Percentiles rank a stretch among this genome's conserved stretches.
Evolutionary conservation across 2,329 filamentous ascomycete genomes (phyloP).

Genomic region (Chaetomium olivaceum): DNA sequence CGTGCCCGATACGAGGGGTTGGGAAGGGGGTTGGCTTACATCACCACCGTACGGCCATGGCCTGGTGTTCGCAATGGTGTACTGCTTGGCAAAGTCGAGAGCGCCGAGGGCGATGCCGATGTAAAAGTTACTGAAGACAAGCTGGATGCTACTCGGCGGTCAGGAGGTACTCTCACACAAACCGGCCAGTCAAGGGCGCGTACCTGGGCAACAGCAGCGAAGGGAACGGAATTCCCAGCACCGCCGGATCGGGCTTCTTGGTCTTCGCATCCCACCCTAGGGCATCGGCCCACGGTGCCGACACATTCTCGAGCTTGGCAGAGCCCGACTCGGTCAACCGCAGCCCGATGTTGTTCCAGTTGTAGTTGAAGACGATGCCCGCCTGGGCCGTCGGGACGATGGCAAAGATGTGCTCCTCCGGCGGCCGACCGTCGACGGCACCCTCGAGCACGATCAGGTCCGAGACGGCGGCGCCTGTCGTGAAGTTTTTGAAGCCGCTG

Average conservation of each 20-base stretch:
- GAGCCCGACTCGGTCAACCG: constrained; percentile 64
- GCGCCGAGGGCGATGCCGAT: constrained; percentile 63
- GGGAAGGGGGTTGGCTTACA: constrained; percentile 38
- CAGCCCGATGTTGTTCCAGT: constrained; percentile 66
- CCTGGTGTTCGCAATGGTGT: constrained; percentile 58
- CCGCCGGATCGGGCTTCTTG: constrained; percentile 52
- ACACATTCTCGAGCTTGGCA: constrained; percentile 60
- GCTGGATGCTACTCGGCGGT: constrained; percentile 51
- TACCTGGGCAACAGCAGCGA: constrained; percentile 60
- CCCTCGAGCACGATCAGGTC: constrained; percentile 67
- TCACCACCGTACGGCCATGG: constrained; percentile 66
- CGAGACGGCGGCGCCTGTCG: constrained; percentile 66
- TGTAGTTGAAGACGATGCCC: constrained; percentile 59
- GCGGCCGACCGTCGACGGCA: constrained; percentile 50
- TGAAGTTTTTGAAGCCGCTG: constrained; percentile 66
- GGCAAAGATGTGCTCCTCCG: constrained; percentile 63
- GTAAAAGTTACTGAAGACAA: constrained; percentile 68
- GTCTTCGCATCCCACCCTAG: constrained; percentile 57
- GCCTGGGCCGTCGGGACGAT: constrained; percentile 58
- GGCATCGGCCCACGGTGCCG: constrained; percentile 60
- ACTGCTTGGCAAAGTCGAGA: constrained; percentile 55
- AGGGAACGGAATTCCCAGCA: constrained; percentile 56
- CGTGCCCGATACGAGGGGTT: neutral
- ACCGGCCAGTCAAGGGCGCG: constrained; percentile 23
- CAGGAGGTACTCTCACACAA: neutral